Base-by-base conservation (phyloP, 139 green algal species). In the Chlorella sp. region DNA sequence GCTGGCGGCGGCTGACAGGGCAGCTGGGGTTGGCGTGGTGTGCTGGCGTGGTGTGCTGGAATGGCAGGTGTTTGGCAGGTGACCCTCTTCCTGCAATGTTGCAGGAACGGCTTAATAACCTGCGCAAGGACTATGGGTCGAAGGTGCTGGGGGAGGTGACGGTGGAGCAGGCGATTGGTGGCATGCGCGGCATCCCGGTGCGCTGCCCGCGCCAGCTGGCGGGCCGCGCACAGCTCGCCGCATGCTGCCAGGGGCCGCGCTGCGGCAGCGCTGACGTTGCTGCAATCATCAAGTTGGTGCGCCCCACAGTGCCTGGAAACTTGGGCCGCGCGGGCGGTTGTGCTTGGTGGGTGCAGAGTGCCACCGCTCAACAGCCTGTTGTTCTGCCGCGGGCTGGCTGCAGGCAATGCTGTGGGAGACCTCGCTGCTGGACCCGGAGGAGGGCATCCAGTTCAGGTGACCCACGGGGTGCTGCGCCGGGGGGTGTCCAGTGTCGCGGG, bases 401-500 rank as follows among this genome's bases (percentile, higher is more conserved):
- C 90, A 96, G 89, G 93, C 89, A 12, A 86, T 99, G 81, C 87
- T 99, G 31, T 99, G 95, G 93, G 96, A 99, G 79, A 98, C 95
- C 0, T 98, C 94, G 0, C 84, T 98, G 45, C 85, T 99, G 31
- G 96, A 99, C 66, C 68, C 92, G 0, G 95, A 99, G 40, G 93
- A 98, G 81, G 96, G 96, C 60, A 99, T 99, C 75, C 87, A 92
- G 27, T 99, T 99, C 88, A 83, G n/a, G n/a, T n/a, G n/a, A n/a
- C n/a, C n/a, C n/a, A n/a, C n/a, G n/a, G n/a, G n/a, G n/a, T n/a
- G n/a, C n/a, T n/a, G n/a, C n/a, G n/a, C n/a, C n/a, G n/a, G n/a
- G n/a, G n/a, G n/a, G n/a, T n/a, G n/a, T n/a, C n/a, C n/a, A n/a
- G n/a, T n/a, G n/a, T n/a, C n/a, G n/a, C n/a, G n/a, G n/a, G n/a